Percentiles rank a stretch among this genome's conserved stretches.
phyloP scores from a whole-genome alignment of 345 rosid genomes.

The Salix brachista region DNA sequence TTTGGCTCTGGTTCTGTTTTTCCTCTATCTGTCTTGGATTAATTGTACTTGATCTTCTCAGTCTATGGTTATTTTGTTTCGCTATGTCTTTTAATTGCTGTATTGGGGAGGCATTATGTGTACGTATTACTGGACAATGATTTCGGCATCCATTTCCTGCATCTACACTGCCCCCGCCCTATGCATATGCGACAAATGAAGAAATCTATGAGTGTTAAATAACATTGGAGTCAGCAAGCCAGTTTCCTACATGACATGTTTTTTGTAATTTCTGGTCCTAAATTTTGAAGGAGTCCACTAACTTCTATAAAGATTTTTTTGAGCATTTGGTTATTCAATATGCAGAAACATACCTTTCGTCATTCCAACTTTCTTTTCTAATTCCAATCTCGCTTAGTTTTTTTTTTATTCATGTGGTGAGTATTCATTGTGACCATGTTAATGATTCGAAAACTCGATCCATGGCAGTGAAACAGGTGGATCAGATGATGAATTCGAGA shows the following conservation, averaged over 20 bases:
- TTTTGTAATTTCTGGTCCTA: background rate
- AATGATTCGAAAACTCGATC: slow-evolving; percentile 17
- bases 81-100: background rate
- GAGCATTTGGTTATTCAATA: background rate
- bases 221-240: background rate
- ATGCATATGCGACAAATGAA: background rate
- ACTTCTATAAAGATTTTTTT: background rate
- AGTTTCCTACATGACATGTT: background rate
- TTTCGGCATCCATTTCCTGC: background rate
- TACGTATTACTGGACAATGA: background rate
- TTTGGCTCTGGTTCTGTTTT: background rate
- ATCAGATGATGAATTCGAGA: slow-evolving; percentile 57
- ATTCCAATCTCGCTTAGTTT: background rate
- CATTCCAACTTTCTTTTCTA: background rate
- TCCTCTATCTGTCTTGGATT: background rate
- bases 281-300: background rate
- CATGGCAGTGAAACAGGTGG: slow-evolving; percentile 54
- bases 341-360: background rate
- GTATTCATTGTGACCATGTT: background rate
- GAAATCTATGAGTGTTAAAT: background rate
- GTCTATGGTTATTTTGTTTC: background rate
- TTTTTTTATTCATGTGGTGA: background rate
- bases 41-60: background rate
- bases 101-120: background rate
- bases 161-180: background rate